Evolutionary conservation across 2,329 filamentous ascomycete species (phyloP).

Genomic region (Cytospora schulzeri): DNA sequence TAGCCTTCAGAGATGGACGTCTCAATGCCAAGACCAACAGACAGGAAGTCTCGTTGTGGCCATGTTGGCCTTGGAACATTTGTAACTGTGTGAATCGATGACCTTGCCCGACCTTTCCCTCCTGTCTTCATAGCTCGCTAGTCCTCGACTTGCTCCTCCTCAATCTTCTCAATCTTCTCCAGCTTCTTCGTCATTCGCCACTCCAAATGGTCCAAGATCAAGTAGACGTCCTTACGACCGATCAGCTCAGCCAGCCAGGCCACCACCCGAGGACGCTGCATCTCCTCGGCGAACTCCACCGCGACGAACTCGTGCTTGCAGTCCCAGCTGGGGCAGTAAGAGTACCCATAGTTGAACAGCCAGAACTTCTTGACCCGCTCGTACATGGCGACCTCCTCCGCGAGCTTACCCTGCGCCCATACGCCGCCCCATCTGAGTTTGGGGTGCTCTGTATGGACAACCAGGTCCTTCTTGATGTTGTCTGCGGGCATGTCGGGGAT

Average conservation of each 20-base stretch:
- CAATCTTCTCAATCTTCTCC: not conserved
- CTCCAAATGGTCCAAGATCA: slow-evolving; percentile 8
- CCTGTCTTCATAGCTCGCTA: not conserved
- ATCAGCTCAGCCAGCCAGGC: slow-evolving; percentile 23
- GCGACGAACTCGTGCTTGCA: slow-evolving; percentile 16
- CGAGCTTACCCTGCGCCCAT: slow-evolving; percentile 19
- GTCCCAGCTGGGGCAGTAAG: slow-evolving; percentile 13
- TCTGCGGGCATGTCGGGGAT: slow-evolving; percentile 11
- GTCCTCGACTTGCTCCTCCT: not conserved
- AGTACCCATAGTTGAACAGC: slow-evolving; percentile 17
- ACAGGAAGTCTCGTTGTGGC: not conserved
- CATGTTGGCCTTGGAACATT: not conserved
- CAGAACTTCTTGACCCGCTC: slow-evolving; percentile 24
- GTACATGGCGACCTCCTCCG: slow-evolving; percentile 20
- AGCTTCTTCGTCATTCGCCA: slow-evolving; percentile 5
- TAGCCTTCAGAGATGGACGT: not conserved
- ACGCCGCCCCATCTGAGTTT: slow-evolving; percentile 9
- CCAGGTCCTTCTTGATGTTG: slow-evolving; percentile 25
- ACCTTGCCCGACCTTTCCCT: not conserved
- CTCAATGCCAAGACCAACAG: not conserved
- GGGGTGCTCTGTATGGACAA: slow-evolving; percentile 4
- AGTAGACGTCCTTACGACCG: slow-evolving; percentile 4
- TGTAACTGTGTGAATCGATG: not conserved
- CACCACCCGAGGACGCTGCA: slow-evolving; percentile 20
- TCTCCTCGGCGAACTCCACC: slow-evolving; percentile 14